Evolutionary conservation across 2,329 filamentous ascomycete species (phyloP).

Genomic region (Furcasterigmium sp.): DNA sequence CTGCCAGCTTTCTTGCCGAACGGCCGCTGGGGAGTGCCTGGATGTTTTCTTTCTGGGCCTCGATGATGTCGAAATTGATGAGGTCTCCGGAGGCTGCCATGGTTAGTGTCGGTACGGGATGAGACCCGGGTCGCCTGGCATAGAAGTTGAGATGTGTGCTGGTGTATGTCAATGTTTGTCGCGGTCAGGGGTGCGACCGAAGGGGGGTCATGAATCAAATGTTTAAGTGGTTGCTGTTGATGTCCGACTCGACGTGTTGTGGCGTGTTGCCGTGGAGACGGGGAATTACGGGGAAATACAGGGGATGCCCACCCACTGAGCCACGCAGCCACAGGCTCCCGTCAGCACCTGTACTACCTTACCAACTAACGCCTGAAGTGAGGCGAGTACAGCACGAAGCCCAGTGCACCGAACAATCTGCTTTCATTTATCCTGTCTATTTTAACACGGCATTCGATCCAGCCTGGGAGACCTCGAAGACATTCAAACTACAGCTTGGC

Average conservation of each 20-base stretch:
- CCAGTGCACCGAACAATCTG: no score
- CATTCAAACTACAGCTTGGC: slow-evolving; percentile 15
- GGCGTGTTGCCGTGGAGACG: slow-evolving; percentile 14
- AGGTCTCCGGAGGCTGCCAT: slow-evolving; percentile 49
- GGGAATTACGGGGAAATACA: no score
- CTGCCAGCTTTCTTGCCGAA: slow-evolving; percentile 82
- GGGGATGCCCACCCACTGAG: no score
- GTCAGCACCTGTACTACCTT: no score
- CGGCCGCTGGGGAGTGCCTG: slow-evolving; percentile 82
- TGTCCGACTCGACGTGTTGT: slow-evolving; percentile 6
- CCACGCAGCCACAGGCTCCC: no score
- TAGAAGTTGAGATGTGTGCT: slow-evolving; percentile 1
- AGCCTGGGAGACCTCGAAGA: no score
- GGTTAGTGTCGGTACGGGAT: slow-evolving; percentile 15
- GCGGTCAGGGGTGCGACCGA: neutral
- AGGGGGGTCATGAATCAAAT: slow-evolving; percentile 1
- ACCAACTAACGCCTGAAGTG: no score
- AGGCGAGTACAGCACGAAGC: no score
- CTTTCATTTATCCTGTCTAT: no score
- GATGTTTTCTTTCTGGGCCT: slow-evolving; percentile 97
- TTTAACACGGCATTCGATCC: no score
- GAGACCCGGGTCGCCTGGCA: slow-evolving; percentile 6
- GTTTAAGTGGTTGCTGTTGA: slow-evolving; percentile 13
- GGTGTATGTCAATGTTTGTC: slow-evolving; percentile 5
- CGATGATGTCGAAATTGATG: slow-evolving; percentile 85